Conservation (phyloP, 73 alveolate genomes). For the Breviolum minutum region DNA sequence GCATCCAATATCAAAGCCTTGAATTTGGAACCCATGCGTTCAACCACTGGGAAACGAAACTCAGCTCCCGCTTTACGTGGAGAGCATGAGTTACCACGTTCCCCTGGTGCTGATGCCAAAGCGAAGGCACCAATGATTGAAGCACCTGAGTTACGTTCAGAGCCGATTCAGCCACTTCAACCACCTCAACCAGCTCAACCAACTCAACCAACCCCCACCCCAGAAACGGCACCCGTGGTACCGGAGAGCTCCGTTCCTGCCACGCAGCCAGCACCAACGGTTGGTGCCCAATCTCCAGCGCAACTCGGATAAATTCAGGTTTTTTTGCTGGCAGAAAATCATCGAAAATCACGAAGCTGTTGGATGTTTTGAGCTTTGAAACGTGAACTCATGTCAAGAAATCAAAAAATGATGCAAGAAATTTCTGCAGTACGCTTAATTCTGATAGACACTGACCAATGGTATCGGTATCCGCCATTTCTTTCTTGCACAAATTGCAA, state of each 20-base stretch:
- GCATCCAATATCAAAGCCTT: constrained; percentile 83
- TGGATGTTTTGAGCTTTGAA: too few relatives aligned
- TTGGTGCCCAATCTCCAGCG: constrained; percentile 1
- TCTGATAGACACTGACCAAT: too few relatives aligned
- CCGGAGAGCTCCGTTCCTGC: neutral
- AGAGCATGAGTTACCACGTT: neutral
- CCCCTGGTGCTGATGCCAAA: neutral
- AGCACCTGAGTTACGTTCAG: neutral
- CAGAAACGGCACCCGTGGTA: neutral
- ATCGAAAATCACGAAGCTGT: neutral
- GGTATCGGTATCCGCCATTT: too few relatives aligned
- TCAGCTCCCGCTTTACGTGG: neutral
- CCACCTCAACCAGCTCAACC: neutral
- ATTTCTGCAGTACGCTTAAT: too few relatives aligned
- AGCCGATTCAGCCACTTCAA: neutral
- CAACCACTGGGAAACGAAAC: neutral
- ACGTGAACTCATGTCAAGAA: too few relatives aligned
- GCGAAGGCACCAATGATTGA: constrained; percentile 32
- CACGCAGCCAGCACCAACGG: constrained; percentile 5
- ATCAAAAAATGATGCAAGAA: too few relatives aligned
- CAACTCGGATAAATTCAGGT: neutral
- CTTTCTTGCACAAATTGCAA: too few relatives aligned
- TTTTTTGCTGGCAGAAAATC: neutral
- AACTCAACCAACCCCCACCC: neutral
- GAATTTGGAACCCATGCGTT: constrained; percentile 89